Conservation (phyloP, 257 asterid genomes). For the Solanum dulcamara region DNA sequence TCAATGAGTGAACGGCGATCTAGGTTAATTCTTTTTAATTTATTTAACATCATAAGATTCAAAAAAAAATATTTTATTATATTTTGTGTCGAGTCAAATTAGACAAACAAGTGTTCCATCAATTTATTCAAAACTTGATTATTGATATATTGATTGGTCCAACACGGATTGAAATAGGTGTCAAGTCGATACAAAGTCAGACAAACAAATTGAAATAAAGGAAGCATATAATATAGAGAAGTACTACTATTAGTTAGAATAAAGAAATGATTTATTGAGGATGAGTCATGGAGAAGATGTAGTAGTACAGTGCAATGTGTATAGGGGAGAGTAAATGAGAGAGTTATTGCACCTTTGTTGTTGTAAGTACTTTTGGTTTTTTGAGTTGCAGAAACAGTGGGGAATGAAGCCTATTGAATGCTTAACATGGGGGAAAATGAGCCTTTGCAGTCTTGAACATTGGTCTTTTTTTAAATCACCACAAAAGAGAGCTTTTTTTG, state of each 20-base stretch:
- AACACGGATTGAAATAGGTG: no score
- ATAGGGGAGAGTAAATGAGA: neutral
- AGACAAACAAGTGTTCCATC: neutral
- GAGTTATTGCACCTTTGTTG: slow-evolving; percentile 5
- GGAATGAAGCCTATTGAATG: slow-evolving; percentile 30
- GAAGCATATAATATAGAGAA: neutral
- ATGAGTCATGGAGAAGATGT: slow-evolving; percentile 19
- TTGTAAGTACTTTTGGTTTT: neutral
- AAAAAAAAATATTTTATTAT: neutral
- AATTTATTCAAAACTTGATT: no score
- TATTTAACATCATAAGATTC: neutral
- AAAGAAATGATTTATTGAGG: neutral
- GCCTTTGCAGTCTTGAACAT: slow-evolving; percentile 11
- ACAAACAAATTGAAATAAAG: neutral
- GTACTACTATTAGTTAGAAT: neutral
- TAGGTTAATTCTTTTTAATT: neutral
- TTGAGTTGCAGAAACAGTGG: slow-evolving; percentile 4
- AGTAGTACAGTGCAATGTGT: slow-evolving; percentile 1
- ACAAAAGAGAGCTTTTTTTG: neutral
- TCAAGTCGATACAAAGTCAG: no score
- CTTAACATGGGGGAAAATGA: slow-evolving; percentile 24
- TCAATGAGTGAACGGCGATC: accelerated
- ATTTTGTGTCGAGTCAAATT: neutral
- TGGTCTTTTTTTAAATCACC: neutral
- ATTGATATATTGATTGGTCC: no score